phyloP scores from a whole-genome alignment of 768 basidiomycete genomes.

The Gymnopilus dilepis region DNA sequence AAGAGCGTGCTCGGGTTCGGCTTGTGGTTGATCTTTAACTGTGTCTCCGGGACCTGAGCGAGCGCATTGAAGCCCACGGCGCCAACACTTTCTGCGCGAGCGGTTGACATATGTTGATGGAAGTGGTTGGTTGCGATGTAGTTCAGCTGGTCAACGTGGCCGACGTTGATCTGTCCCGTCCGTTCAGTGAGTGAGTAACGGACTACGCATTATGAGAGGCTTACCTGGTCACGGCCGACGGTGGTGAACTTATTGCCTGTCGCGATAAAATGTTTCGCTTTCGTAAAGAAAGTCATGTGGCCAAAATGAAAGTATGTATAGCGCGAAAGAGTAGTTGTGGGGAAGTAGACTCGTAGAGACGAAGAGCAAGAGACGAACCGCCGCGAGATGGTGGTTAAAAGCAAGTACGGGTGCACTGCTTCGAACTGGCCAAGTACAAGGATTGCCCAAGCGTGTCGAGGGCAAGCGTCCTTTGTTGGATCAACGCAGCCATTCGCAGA shows the following conservation, averaged over 20 bases:
- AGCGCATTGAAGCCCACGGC: neutral
- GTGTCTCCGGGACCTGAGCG: too few relatives aligned
- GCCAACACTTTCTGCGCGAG: too few relatives aligned
- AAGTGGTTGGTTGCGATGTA: too few relatives aligned
- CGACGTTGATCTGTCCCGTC: neutral
- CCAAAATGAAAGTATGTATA: neutral
- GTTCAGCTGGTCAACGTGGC: too few relatives aligned
- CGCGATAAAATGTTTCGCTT: neutral
- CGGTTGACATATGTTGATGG: too few relatives aligned
- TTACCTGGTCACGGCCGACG: neutral
- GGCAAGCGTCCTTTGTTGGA: neutral
- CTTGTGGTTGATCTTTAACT: neutral
- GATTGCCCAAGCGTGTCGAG: neutral
- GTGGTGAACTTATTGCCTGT: neutral
- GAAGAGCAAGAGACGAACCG: too few relatives aligned
- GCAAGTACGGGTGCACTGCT: neutral
- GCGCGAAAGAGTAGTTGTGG: neutral
- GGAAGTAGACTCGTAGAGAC: neutral
- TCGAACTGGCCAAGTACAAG: neutral
- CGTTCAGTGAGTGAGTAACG: too few relatives aligned
- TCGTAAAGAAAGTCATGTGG: neutral
- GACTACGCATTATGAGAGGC: too few relatives aligned
- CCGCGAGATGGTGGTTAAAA: neutral
- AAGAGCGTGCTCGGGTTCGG: conserved; percentile 16
- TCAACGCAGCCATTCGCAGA: too few relatives aligned